Evolutionary conservation across 2,329 filamentous ascomycete species (phyloP).

Genomic region (Colletotrichum orbiculare): DNA sequence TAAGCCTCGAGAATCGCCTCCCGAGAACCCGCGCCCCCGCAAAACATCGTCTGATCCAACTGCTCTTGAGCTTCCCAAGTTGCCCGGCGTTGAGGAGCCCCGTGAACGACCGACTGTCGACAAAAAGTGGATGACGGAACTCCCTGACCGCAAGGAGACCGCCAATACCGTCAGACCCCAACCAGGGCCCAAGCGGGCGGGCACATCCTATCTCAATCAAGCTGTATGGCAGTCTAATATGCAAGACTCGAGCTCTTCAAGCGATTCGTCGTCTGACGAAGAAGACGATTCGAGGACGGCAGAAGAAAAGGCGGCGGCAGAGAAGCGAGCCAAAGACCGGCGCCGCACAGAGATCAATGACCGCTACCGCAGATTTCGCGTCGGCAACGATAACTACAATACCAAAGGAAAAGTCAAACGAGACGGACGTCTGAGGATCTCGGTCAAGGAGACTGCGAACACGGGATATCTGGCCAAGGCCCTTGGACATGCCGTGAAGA

Average conservation of each 20-base stretch:
- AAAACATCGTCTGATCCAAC: slow-evolving; percentile 36
- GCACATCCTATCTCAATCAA: slow-evolving; percentile 44
- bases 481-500: slow-evolving; percentile 70
- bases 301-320: slow-evolving; percentile 15
- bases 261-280: slow-evolving; percentile 42
- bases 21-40: slow-evolving; percentile 1
- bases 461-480: slow-evolving; percentile 80
- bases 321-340: slow-evolving; percentile 18
- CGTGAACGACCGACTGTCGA: slow-evolving; percentile 35
- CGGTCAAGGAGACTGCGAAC: slow-evolving; percentile 75
- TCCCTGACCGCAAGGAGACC: slow-evolving; percentile 27
- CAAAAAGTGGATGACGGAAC: slow-evolving; percentile 41
- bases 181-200: slow-evolving; percentile 39
- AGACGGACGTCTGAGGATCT: slow-evolving; percentile 79
- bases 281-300: slow-evolving; percentile 1
- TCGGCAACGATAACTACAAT: slow-evolving; percentile 73
- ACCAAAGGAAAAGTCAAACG: slow-evolving; percentile 73
- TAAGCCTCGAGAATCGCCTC: not conserved
- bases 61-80: slow-evolving; percentile 7
- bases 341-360: slow-evolving; percentile 39
- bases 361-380: slow-evolving; percentile 64
- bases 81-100: not conserved
- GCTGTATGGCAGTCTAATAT: slow-evolving; percentile 40
- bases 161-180: slow-evolving; percentile 36
- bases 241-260: slow-evolving; percentile 39